Base-by-base conservation (phyloP, 2,329 filamentous ascomycete species). In the Hymenoscyphus occultus region DNA sequence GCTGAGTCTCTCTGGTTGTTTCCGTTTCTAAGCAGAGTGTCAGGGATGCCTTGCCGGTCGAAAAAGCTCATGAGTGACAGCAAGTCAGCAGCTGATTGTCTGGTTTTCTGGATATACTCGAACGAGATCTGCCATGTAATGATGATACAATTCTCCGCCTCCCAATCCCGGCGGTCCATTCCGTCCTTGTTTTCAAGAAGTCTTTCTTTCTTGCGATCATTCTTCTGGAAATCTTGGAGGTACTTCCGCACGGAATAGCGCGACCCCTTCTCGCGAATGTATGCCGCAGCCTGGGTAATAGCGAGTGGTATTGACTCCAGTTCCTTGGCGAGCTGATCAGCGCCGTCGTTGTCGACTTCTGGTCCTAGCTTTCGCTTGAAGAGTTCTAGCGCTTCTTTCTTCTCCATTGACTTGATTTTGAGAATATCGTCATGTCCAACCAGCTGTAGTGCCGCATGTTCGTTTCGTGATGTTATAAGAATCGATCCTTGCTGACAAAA, bases 51-150 rank as follows among this genome's bases (percentile, higher is more conserved):
- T 67, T 81, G 76, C 28, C 73, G 72, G 60, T 83, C 75, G 67
- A 80, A 83, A 64, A 80, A 78, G 73, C 80, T 80, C 77, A 83
- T 78, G 4, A 83, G 73, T 0, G 78, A 79, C 0, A 83, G 67
- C 9, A 82, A 69, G 14, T 80, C 69, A 2, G 80, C 74, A 9
- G 81, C 81, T 4, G 74, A 74, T 5, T 65, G 71, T 40, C 72
- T 65, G n/a, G 69, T 69, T 2, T 69, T 58, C 7, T 71, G 75
- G 39, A 82, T 77, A 45, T 79, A 58, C 19, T 76, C 68, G 61
- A 77, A 76, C 0, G 73, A 75, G 42, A 77, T 72, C 39, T 77
- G 75, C 77, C 74, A 80, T n/a, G 76, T 78, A 6, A 70, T 64
- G 1, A 78, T 71, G 3, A 79, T 71, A 0, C 76, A 76, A 60